A percentile compares a stretch with the other conserved stretches of the same genome.
Evolutionary conservation across 148 eudicot genomes (phyloP).

Genomic region (Polygonum maritimum): DNA sequence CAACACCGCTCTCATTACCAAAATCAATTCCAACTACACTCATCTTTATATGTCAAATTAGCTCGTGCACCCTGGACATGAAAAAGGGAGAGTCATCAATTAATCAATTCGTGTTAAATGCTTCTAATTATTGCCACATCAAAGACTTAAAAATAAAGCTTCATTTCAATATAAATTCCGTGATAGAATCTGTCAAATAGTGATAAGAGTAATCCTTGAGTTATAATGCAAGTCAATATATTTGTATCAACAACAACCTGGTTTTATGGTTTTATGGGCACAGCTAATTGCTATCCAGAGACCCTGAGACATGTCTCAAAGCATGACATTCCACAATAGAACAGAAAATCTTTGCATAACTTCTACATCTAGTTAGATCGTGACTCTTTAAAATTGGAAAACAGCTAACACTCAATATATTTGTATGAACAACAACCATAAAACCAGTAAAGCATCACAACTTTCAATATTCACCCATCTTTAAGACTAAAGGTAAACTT

Average conservation of each 20-base stretch:
- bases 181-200: too few relatives aligned
- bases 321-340: background rate
- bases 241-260: too few relatives aligned
- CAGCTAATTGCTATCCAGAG: too few relatives aligned
- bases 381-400: background rate
- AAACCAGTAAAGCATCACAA: background rate
- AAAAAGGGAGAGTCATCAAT: background rate
- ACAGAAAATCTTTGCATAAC: background rate
- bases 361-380: background rate
- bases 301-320: background rate
- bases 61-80: background rate
- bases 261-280: too few relatives aligned
- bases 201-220: background rate
- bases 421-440: background rate
- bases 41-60: conserved; percentile 32
- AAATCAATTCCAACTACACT: conserved; percentile 94
- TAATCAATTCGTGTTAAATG: background rate
- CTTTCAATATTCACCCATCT: background rate
- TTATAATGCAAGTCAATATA: too few relatives aligned
- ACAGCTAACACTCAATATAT: background rate
- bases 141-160: background rate
- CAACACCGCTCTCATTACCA: conserved; percentile 90
- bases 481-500: background rate
- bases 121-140: background rate
- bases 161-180: background rate